Base-by-base conservation (phyloP, 1,284 basidiomycete species). In the Lentinus polychrous region DNA sequence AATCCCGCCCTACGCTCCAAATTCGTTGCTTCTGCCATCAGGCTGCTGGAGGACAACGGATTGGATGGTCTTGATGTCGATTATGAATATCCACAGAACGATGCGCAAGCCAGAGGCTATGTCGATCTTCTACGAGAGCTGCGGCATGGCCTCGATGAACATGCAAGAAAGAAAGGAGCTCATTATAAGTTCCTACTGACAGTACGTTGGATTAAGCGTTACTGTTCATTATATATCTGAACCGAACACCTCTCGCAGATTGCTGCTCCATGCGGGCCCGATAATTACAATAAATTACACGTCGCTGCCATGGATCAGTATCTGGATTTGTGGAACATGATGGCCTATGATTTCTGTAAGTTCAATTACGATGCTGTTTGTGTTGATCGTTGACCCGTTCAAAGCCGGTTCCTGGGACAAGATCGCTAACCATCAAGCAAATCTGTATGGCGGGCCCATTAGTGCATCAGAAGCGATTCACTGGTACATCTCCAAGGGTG, bases 311-410 rank as follows among this genome's bases (percentile, higher is more conserved):
- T 99, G 94, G 88, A 95, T 63, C 74, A 74, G 52, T 79, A 73
- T 52, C 81, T 99, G 22, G 90, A 94, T 59, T 94, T 96, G 63
- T 98, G 94, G 94, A 98, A 98, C 65, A 70, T 99, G 65, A 99
- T 99, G 96, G 83, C 91, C 1, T 89, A 90, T 54, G 86, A 90
- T 60, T 90, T 85, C 58, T 77, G 86, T 86, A 52, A 54, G 81
- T 66, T 22, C 17, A 36, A 41, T 31, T 50, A 24, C 43, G 15
- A 17, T 2, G 31, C 32, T 43, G n/a, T 1, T 41, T 49, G 18
- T 23, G 50, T 45, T 43, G 27, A 50, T 52, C 37, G 49, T 37
- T 46, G 51, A 17, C 14, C 18, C 12, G 27, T 24, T 11, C 47
- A n/a, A 51, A 87, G 84, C 86, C 52, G 89, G 89, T n/a, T 87